Base-by-base conservation (phyloP, 352 stramenopile species). In the Phytophthora citrophthora region DNA sequence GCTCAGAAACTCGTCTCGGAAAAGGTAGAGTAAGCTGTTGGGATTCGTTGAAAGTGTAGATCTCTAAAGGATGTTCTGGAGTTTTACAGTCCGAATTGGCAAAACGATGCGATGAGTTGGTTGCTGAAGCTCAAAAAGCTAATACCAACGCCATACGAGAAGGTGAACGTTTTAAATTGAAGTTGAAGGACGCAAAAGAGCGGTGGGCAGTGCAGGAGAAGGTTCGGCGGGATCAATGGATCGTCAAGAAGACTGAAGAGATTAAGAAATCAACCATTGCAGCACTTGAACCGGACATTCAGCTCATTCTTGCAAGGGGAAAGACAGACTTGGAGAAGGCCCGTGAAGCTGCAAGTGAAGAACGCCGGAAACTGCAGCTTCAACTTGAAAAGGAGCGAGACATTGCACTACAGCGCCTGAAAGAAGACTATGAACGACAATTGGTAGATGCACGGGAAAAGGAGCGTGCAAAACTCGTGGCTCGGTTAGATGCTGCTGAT, bases 221-320 rank as follows among this genome's bases (percentile, higher is more conserved):
- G 44, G 63, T 75, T 18, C 76, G 80, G 12, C 80, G 86, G 39
- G 83, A 93, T 29, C 80, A 94, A 46, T 94, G 83, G 86, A 88
- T 94, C 57, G 64, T 76, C 13, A 90, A 91, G 55, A 94, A 94
- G 66, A 94, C 83, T 1, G 86, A 91, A 40, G 86, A 94, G 62
- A 92, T 93, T 61, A 94, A 94, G 66, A 94, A 93, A 51, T 87
- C 78, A 29, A 93, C 86, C 0, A 77, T 94, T 16, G 82, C 87
- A 44, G 83, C 86, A 5, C 56, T 94, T 15, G 86, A 94, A 51
- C 83, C 86, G 0, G 83, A 94, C 49, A 91, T 94, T 47, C 86
- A 94, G 47, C 76, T 83, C 15, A 94, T 94, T 63, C 70, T 94
- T 24, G 66, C 81, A 4, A 90, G 90, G 49, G 82, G 84, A 24